Percentiles rank a stretch among this genome's conserved stretches.
Conservation (phyloP, 2,329 filamentous ascomycete species). For the Xylaria sp. region DNA sequence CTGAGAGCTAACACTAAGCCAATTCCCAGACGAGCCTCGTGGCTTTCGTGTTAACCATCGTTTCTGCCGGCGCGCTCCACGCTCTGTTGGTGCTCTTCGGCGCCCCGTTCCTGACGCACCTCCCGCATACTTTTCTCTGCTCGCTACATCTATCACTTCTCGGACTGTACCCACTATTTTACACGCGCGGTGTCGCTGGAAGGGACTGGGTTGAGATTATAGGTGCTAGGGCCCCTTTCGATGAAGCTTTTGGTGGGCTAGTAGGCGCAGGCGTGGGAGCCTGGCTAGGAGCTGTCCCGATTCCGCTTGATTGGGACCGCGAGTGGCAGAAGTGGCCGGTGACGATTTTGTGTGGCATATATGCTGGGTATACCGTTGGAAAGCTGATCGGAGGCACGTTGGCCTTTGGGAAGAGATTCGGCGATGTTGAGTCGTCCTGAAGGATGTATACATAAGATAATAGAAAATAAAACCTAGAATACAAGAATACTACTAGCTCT, state of each 20-base stretch:
- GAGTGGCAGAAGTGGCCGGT: constrained; percentile 99
- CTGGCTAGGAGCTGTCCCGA: constrained; percentile 94
- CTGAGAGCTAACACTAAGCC: constrained; percentile 17
- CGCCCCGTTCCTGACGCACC: constrained; percentile 85
- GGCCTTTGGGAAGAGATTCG: constrained; percentile 58
- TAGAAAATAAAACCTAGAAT: neutral
- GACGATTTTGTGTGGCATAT: constrained; percentile 85
- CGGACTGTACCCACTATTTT: constrained; percentile 81
- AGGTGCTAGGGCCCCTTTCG: constrained; percentile 75
- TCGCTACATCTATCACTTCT: constrained; percentile 85
- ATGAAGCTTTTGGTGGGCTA: constrained; percentile 84
- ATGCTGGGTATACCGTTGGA: constrained; percentile 79
- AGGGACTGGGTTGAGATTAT: constrained; percentile 76
- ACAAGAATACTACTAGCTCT: too few species aligned
- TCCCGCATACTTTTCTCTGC: constrained; percentile 79
- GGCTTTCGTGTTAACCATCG: constrained; percentile 65
- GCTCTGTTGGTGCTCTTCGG: constrained; percentile 85
- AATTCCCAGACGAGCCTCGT: constrained; percentile 74
- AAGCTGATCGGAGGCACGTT: constrained; percentile 67
- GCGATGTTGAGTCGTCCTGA: constrained; percentile 29
- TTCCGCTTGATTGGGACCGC: constrained; percentile 97
- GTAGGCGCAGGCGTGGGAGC: constrained; percentile 83
- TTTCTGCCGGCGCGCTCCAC: constrained; percentile 55
- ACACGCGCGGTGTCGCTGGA: constrained; percentile 81
- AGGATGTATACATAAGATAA: neutral